Evolutionary conservation across 805 yeast genomes (phyloP), one percentile per base, ranked within the genome.

Genomic region (Pichia heedii): DNA sequence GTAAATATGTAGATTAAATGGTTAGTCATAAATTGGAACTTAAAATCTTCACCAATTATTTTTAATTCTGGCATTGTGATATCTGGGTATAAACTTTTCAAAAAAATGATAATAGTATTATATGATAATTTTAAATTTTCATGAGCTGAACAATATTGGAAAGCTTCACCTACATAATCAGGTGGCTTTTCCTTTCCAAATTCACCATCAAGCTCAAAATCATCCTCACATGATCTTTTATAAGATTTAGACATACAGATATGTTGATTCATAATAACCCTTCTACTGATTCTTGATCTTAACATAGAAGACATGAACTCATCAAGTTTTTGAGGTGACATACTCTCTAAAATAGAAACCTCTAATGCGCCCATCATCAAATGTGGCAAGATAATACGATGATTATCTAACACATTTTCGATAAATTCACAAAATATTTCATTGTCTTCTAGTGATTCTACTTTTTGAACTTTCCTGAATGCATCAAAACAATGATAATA

Each of bases 281-380:
- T 70, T 64, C 98, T 71, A 52, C 95, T 82, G 33, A 90, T 85
- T 56, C 98, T 74, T 5, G 95, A 85, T 43, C 96, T 70, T 36
- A 90, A 65, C 71, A 88, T 73, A 5, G 82, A 73, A 12, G 88
- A 79, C 72, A 89, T 77, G 54, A 89, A 76, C 16, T 65, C 67
- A 56, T 90, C 96, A 50, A 90, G 63, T 37, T 79, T 67, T 2
- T 68, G 62, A 45, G 76, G 79, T 3, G 87, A 81, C 54, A 83
- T 71, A 33, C 67, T 64, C 41, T 69, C 61, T 39, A 81, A 57
- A 32, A 81, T 77, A 13, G 84, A 76, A 49, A 81, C 81, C 54
- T 90, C 97, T 38, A 88, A 66, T 1, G 95, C 87, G 2, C 97
- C 97, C 88, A 88, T 84, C 70, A 90, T 83, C 47, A 89, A 68